Conservation (phyloP, 306 rosid genomes). For the Quercus parvula region DNA sequence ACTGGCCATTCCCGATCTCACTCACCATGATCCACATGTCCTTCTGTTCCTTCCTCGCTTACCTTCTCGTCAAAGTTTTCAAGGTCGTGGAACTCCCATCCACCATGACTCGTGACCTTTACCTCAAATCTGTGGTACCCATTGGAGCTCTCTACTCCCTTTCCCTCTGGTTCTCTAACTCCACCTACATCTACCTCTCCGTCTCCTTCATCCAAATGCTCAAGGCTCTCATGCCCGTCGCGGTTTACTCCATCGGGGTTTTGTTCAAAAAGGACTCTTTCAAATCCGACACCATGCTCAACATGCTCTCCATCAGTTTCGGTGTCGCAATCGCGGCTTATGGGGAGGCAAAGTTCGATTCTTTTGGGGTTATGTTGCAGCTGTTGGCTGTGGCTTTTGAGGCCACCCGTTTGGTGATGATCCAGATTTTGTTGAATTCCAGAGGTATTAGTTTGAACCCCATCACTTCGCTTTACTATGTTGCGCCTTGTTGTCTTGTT, state of each 20-base stretch:
- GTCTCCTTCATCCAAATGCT: conserved; percentile 97
- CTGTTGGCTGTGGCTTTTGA: conserved; percentile 83
- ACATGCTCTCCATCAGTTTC: conserved; percentile 82
- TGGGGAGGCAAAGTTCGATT: conserved; percentile 78
- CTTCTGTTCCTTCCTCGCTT: conserved; percentile 84
- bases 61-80: conserved; percentile 72
- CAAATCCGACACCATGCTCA: conserved; percentile 66
- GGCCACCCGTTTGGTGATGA: conserved; percentile 82
- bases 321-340: conserved; percentile 92
- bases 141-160: conserved; percentile 94
- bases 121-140: conserved; percentile 77
- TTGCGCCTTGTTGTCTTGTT: conserved; percentile 85
- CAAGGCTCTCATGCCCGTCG: conserved; percentile 93
- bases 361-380: conserved; percentile 72
- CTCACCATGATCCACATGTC: conserved; percentile 99
- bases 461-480: conserved; percentile 88
- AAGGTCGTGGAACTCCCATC: conserved; percentile 86
- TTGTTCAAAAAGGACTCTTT: conserved; percentile 61
- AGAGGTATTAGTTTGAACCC: conserved; percentile 88
- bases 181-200: conserved; percentile 82
- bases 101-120: conserved; percentile 85
- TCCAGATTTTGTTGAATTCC: conserved; percentile 75
- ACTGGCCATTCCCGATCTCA: conserved; percentile 93
- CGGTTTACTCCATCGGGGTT: conserved; percentile 82
- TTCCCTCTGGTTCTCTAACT: conserved; percentile 90